A percentile compares a stretch with the other conserved stretches of the same genome.
Evolutionary conservation across 257 asterid genomes (phyloP).

Genomic region (Echites panduratus): DNA sequence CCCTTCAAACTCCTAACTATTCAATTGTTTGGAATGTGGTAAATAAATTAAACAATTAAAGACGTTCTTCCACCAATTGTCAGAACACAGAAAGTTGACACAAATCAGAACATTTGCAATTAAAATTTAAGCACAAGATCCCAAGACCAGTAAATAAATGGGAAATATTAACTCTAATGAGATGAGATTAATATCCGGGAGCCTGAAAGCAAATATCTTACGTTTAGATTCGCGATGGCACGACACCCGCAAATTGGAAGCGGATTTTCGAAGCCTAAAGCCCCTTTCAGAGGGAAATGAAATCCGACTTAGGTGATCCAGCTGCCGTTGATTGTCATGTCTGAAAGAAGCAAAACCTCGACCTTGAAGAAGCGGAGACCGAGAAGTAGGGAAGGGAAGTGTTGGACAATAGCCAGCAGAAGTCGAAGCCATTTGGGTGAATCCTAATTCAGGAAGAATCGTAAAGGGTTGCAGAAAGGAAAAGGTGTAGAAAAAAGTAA

Average conservation of each 20-base stretch:
- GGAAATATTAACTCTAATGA: neutral
- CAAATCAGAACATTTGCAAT: neutral
- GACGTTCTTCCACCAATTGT: neutral
- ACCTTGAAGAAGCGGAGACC: slow-evolving; percentile 19
- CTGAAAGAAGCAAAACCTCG: slow-evolving; percentile 16
- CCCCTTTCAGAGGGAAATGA: slow-evolving; percentile 31
- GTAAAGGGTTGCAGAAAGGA: neutral
- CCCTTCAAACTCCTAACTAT: neutral
- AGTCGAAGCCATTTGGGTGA: slow-evolving; percentile 31
- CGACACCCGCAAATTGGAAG: slow-evolving; percentile 27
- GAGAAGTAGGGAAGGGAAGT: slow-evolving; percentile 24
- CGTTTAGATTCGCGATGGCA: slow-evolving; percentile 45
- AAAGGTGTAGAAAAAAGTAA: neutral
- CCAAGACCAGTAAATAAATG: neutral
- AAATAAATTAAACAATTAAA: neutral
- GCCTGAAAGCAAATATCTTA: slow-evolving; percentile 11
- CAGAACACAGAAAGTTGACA: neutral
- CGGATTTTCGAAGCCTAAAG: slow-evolving; percentile 27
- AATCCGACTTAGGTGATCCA: slow-evolving; percentile 23
- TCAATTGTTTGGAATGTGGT: too few relatives aligned
- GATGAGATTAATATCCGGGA: neutral
- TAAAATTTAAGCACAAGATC: neutral
- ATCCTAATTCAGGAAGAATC: neutral
- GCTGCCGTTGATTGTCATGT: slow-evolving; percentile 26
- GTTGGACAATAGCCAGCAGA: slow-evolving; percentile 25